Base-by-base conservation (phyloP, 2,329 filamentous ascomycete genomes). In the Albophoma yamanashiensis region DNA sequence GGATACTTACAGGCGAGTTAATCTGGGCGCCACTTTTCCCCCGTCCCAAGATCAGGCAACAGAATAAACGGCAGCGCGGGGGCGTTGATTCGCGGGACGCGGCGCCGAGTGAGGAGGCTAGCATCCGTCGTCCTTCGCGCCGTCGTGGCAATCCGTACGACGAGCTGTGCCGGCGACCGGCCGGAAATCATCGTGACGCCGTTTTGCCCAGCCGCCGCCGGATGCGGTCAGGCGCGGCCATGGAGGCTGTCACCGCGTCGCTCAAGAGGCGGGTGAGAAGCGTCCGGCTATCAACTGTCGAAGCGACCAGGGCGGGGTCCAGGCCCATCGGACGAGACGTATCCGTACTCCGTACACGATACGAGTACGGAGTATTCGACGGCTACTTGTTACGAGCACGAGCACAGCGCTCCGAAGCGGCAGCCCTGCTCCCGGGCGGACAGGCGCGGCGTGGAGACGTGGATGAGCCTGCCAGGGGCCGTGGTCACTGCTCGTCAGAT, bases 31-130 rank as follows among this genome's bases (percentile, higher is more conserved):
- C 40, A 45, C 42, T 45, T 36, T 47, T 58, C 58, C 25, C 47
- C 31, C 39, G 22, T 45, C 36, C 39, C 43, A 58, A 36, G 53
- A 62, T 60, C 58, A 64, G 63, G 62, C 63, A 64, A 45, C 62
- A 64, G 62, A 58, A 64, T 62, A 58, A 62, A 56, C 12, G 53
- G 57, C 59, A 59, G 60, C 31, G 31, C 50, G 31, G 11, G 11
- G 17, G 6, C 50, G 20, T 22, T 53, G 50, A 36, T 53, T 53
- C 31, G 50, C 50, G 20, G 20, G 50, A 36, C 50, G 31, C 9
- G 50, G 20, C 9, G 31, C 27, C 31, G 50, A n/a, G 5, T 3
- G 47, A 52, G 47, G 9, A n/a, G 9, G 5, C n/a, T 27, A 22
- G 45, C 15, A 20, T 20, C 39, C 45, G 17, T 50, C 1, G 47